A percentile compares a stretch with the other conserved stretches of the same genome.
Conservation (phyloP, 805 yeast genomes). For the Wickerhamiella bombiphila region DNA sequence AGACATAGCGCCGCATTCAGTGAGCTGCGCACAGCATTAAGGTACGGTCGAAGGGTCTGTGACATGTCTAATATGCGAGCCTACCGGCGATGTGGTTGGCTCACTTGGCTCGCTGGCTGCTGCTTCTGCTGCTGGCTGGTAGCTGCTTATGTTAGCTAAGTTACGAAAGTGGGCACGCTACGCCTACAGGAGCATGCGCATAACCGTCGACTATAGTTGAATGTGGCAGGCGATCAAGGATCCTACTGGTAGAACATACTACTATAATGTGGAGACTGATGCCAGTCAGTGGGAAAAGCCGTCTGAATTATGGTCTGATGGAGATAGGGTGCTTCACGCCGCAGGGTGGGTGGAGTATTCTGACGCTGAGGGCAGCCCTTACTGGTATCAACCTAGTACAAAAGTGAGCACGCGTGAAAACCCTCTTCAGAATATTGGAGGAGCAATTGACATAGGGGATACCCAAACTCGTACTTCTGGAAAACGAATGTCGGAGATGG, state of each 20-base stretch:
- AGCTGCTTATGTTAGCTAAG: too few species aligned
- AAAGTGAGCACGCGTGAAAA: constrained; percentile 66
- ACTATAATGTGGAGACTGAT: constrained; percentile 48
- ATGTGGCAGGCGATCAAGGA: constrained; percentile 5
- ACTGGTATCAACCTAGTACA: constrained; percentile 53
- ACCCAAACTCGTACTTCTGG: neutral
- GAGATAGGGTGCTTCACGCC: constrained; percentile 30
- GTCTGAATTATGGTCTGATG: constrained; percentile 28
- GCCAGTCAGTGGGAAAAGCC: constrained; percentile 79
- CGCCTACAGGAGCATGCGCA: too few species aligned
- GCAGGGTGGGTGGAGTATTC: constrained; percentile 41
- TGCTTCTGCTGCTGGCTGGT: too few species aligned
- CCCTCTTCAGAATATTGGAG: constrained; percentile 29
- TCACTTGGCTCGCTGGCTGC: neutral
- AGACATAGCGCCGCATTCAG: constrained; percentile 85
- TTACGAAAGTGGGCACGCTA: too few species aligned
- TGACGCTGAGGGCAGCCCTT: constrained; percentile 43
- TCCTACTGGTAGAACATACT: constrained; percentile 37
- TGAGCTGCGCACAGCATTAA: constrained; percentile 84
- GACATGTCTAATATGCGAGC: constrained; percentile 39
- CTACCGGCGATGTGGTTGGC: neutral
- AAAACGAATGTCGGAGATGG: too few species aligned
- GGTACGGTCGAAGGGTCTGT: constrained; percentile 90
- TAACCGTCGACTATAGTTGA: too few species aligned
- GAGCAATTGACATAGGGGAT: neutral